These are phyloP conservation scores for Carex arenaria DNA, from an alignment of 202 grass and related monocot genomes.

Conservation along the genomic window DNA sequence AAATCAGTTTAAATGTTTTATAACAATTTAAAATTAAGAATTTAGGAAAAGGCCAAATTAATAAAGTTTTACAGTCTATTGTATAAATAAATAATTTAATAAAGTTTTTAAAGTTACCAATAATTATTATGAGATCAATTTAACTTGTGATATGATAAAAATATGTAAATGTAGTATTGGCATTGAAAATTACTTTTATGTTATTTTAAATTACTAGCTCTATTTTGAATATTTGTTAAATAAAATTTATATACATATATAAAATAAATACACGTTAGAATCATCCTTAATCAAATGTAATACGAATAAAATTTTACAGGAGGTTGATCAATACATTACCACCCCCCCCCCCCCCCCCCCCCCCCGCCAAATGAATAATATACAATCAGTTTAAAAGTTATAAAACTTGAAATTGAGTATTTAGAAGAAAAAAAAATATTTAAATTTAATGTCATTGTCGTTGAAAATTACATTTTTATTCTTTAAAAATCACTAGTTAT, in stretches of 20 bases:
- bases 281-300: not conserved
- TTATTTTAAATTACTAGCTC: not conserved
- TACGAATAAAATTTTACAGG: not conserved
- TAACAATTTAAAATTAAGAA: not conserved
- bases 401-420: not conserved
- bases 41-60: not conserved
- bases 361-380: no score
- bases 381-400: no score
- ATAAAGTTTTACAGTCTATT: not conserved
- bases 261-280: not conserved
- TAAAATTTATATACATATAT: no score
- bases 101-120: no score
- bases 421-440: not conserved
- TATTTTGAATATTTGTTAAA: not conserved
- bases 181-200: not conserved
- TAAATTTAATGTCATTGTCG: not conserved
- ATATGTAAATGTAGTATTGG: not conserved
- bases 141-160: not conserved
- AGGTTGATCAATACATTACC: no score
- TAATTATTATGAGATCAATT: no score
- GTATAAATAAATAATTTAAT: not conserved
- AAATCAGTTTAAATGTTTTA: no score
- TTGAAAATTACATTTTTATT: not conserved
- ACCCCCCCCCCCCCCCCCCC: no score
- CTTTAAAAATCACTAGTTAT: not conserved